Evolutionary conservation across 106 monocot species (phyloP).

Genomic region (Dendrobium chrysotoxum): DNA sequence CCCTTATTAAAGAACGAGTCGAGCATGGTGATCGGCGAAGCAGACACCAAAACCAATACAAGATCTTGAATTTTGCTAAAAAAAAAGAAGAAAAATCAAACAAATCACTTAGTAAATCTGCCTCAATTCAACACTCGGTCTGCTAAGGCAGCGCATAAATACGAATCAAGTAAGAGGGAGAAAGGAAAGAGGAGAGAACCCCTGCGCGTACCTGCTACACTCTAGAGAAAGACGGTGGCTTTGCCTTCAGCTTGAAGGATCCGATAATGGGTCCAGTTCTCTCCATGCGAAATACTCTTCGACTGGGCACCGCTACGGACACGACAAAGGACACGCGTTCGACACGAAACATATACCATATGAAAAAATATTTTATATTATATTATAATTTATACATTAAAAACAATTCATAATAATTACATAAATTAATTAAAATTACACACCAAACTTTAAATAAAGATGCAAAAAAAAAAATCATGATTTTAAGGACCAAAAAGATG

Average conservation of each 20-base stretch:
- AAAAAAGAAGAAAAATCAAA: neutral
- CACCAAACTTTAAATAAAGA: too few relatives aligned
- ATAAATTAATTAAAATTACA: too few relatives aligned
- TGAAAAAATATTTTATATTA: too few relatives aligned
- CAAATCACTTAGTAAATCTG: neutral
- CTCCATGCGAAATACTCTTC: too few relatives aligned
- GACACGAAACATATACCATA: too few relatives aligned
- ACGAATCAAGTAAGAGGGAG: neutral
- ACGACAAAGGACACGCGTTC: too few relatives aligned
- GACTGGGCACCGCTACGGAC: too few relatives aligned
- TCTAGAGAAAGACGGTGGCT: neutral
- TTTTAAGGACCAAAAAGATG: too few relatives aligned
- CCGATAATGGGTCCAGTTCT: neutral
- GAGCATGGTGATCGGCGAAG: slow-evolving; percentile 32
- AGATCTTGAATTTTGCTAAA: neutral
- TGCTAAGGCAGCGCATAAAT: neutral
- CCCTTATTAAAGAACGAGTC: slow-evolving; percentile 86
- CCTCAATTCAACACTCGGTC: neutral
- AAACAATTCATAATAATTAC: too few relatives aligned
- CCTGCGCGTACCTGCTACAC: slow-evolving; percentile 4
- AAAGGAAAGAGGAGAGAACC: slow-evolving; percentile 6
- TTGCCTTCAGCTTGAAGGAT: slow-evolving; percentile 1
- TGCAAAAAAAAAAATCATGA: too few relatives aligned
- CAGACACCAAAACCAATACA: neutral
- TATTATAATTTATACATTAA: too few relatives aligned